These are phyloP conservation scores for Coemansia sp. DNA, from an alignment of 192 early-diverging fungal species.

Conservation along the genomic window DNA sequence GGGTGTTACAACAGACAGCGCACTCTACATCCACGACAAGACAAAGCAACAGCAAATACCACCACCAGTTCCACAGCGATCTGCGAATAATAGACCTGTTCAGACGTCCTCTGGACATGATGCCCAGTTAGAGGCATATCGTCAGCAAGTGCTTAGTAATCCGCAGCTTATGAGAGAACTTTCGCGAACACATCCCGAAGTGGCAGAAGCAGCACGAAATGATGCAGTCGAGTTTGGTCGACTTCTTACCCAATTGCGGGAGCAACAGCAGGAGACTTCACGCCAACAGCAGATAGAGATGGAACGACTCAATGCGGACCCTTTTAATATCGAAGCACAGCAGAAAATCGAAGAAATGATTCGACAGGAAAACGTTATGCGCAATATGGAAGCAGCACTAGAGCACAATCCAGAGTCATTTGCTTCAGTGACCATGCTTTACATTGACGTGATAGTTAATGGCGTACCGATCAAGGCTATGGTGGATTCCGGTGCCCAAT, in stretches of 20 bases:
- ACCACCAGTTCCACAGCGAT: neutral
- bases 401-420: constrained; percentile 96
- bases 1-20: constrained; percentile 70
- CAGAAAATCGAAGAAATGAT: constrained; percentile 89
- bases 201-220: constrained; percentile 32
- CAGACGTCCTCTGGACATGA: constrained; percentile 5
- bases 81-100: neutral
- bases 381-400: constrained; percentile 83
- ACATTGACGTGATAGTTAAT: constrained; percentile 88
- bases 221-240: constrained; percentile 23
- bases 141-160: constrained; percentile 38
- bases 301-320: constrained; percentile 68
- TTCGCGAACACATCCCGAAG: constrained; percentile 21
- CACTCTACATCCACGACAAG: constrained; percentile 62
- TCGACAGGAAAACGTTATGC: constrained; percentile 74
- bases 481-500: constrained; percentile 96
- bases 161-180: constrained; percentile 32
- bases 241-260: constrained; percentile 17
- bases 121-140: constrained; percentile 26
- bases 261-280: constrained; percentile 10
- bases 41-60: neutral
- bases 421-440: constrained; percentile 87
- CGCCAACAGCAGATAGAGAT: constrained; percentile 53
- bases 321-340: constrained; percentile 90
- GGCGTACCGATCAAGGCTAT: constrained; percentile 86